Evolutionary conservation across 805 yeast species (phyloP).

Genomic region (Millerago galiae): DNA sequence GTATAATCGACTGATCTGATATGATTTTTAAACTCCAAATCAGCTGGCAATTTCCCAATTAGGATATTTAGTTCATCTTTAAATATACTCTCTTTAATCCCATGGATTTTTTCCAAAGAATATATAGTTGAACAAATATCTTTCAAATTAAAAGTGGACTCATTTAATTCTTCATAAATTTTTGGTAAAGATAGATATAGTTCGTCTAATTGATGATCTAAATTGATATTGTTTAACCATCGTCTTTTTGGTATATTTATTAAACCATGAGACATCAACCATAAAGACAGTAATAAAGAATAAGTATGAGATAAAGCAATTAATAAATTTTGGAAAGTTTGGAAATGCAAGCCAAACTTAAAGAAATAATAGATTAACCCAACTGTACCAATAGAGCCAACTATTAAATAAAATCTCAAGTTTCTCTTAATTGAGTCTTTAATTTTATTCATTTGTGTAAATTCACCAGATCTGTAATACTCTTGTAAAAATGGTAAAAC

Average conservation of each 20-base stretch:
- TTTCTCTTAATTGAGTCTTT: constrained; percentile 52
- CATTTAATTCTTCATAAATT: constrained; percentile 55
- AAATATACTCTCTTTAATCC: constrained; percentile 16
- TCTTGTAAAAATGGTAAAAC: constrained; percentile 67
- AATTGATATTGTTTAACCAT: constrained; percentile 29
- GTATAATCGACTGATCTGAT: constrained; percentile 21
- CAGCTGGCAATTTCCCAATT: constrained; percentile 10
- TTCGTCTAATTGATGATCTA: constrained; percentile 28
- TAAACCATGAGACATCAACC: constrained; percentile 83
- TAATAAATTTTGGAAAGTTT: constrained; percentile 56
- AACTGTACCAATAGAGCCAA: constrained; percentile 44
- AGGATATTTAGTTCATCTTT: constrained; percentile 12
- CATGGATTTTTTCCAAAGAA: constrained; percentile 32
- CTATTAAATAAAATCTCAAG: constrained; percentile 52
- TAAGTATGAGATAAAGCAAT: constrained; percentile 76
- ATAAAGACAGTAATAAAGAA: constrained; percentile 64
- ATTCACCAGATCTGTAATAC: constrained; percentile 66
- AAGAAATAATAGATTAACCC: constrained; percentile 56
- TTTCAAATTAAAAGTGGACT: constrained; percentile 51
- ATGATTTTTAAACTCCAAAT: constrained; percentile 19
- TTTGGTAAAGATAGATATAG: constrained; percentile 51
- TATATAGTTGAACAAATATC: constrained; percentile 58
- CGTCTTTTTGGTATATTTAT: constrained; percentile 54
- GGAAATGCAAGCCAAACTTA: constrained; percentile 47
- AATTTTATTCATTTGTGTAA: constrained; percentile 38